Base-by-base conservation (phyloP, 2,329 filamentous ascomycete species). In the Claviceps sp. region DNA sequence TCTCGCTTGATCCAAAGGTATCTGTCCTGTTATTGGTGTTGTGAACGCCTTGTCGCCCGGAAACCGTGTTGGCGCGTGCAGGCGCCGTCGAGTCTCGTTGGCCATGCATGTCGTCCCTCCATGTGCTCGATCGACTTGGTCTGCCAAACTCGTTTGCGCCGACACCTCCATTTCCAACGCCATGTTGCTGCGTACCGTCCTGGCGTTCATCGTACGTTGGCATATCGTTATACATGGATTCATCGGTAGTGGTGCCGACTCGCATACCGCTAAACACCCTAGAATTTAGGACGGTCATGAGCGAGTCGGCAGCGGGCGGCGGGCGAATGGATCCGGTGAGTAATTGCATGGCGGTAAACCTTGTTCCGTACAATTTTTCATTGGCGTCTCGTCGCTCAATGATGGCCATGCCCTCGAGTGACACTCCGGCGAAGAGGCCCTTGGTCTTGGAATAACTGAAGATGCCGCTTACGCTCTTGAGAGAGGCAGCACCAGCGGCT, bases 391-490 rank as follows among this genome's bases (percentile, higher is more conserved):
- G 85, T 57, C 93, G 82, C 72, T 98, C 93, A 57, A 97, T 87
- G 58, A 98, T 84, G 50, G 87, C 89, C 55, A 86, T 91, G 22
- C 93, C 93, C 67, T 98, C 93, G 58, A 98, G 73, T 60, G 87
- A 94, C 47, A 98, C 90, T 64, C 93, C 93, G 5, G 93, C 93
- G 61, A 98, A 98, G 36, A 98, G 73, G 20, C 93, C 93, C 73
- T 96, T 97, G 13, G 93, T 98, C 72, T 96, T 97, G 66, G 86
- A 93, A 75, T 98, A 98, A 62, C 87, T 88, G 74, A 98, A 98
- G 48, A 98, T 84, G 50, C 88, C 93, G 0, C 90, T 87, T 8
- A 97, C 85, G 56, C 89, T 84, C 72, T 83, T 91, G 57, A 95
- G 76, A 59, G 88, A 95, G 7, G 93, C 93, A 14, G 90, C 91